Evolutionary conservation across 257 asterid species (phyloP).

Genomic region (Petunia axillaris): DNA sequence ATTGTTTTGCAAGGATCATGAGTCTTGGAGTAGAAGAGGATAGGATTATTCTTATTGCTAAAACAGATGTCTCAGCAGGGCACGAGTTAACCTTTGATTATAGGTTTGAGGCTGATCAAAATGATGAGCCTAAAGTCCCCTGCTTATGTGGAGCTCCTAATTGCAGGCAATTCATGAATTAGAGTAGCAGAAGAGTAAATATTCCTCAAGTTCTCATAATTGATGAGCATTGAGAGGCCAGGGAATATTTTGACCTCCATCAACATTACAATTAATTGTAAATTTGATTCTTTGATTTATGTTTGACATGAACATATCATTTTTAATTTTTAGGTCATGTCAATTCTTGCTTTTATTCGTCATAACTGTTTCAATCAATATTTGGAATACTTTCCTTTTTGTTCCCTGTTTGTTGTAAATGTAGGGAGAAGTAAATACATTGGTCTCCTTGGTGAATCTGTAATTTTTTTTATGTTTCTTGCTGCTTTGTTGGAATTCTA

Average conservation of each 20-base stretch:
- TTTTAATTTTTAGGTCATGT: neutral
- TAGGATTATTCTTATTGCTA: constrained; percentile 18
- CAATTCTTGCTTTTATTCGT: too few relatives aligned
- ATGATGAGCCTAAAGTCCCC: constrained; percentile 5
- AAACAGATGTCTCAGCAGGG: constrained; percentile 21
- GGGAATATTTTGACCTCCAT: neutral
- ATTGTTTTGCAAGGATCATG: constrained; percentile 28
- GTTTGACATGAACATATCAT: neutral
- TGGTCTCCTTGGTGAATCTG: too few relatives aligned
- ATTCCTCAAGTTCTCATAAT: neutral
- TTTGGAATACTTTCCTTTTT: too few relatives aligned
- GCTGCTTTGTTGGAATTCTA: too few relatives aligned
- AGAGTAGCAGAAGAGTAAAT: neutral
- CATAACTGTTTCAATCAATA: neutral
- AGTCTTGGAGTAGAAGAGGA: constrained; percentile 22
- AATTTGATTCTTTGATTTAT: neutral
- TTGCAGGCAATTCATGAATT: constrained; percentile 28
- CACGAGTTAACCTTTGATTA: constrained; percentile 27
- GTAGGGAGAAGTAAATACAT: too few relatives aligned
- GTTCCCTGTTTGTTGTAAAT: too few relatives aligned
- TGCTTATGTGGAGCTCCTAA: constrained; percentile 29
- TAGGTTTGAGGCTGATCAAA: constrained; percentile 19
- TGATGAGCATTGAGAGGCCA: neutral
- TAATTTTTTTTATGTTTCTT: too few relatives aligned
- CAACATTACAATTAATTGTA: neutral